Evolutionary conservation across 208 protist genomes (phyloP), one percentile per base, ranked within the genome.

Genomic region (Acanthamoeba lenticulata): DNA sequence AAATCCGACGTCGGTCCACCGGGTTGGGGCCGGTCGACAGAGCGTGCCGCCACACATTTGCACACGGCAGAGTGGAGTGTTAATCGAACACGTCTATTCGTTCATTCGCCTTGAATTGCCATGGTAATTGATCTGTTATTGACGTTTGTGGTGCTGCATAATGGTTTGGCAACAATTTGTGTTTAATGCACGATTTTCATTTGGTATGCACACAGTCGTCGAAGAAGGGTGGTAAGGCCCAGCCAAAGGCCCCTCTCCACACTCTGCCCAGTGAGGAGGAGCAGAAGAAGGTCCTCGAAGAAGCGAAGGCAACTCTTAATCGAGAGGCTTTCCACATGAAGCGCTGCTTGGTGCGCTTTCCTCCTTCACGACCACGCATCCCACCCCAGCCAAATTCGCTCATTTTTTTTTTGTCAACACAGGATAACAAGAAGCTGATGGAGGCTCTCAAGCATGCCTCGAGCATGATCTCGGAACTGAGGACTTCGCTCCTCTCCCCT

Each of bases 381-480:
- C 2, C 5, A 36, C n/a, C 29, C 79, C 60, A 15, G 13, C 6
- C 9, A 44, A 17, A 89, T 32, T 19, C 72, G 11, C 72, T 83
- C 88, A 94, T 13, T 88, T 45, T 55, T 57, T 47, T 57, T 94
- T 55, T 94, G 24, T 29, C 32, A 42, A 40, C 42, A 5, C 92
- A 97, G 93, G 97, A 98, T 77, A 95, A 98, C 40, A 95, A 90
- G 44, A 97, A 99, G 60, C 94, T 99, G 11, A 96, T 97, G 92
- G 97, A 99, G 7, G 98, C 98, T 1, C 94, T 99, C 19, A 98
- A 98, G 79, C 97, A 98, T 91, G 96, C 97, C 3, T 96, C 97
- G 4, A 96, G 97, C 55, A 98, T 99, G 97, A 97, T 99, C 21
- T 96, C 95, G 24, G 99, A 99, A 96, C 97, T 99, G 13, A 96